Conservation (phyloP, 1,284 basidiomycete species). For the Gomphus bonarii region DNA sequence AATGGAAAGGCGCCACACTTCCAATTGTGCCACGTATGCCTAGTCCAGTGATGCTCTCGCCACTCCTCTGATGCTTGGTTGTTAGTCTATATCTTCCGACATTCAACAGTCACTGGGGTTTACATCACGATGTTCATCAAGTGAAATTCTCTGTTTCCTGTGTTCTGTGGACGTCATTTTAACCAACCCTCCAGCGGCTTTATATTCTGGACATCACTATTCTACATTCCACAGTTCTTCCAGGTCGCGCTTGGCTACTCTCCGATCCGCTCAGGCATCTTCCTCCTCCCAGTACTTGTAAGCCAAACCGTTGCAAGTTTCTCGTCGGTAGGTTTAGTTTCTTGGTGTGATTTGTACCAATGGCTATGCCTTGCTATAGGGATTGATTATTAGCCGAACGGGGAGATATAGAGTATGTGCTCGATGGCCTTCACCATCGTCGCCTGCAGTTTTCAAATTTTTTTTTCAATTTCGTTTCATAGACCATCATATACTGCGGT, state of each 20-base stretch:
- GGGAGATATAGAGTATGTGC: constrained; percentile 40
- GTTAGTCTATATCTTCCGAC: constrained; percentile 62
- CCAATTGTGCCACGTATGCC: constrained; percentile 58
- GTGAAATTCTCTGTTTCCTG: constrained; percentile 21
- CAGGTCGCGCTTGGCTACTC: constrained; percentile 61
- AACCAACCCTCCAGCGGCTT: constrained; percentile 32
- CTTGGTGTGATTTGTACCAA: neutral
- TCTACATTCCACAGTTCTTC: constrained; percentile 67
- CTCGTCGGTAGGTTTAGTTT: constrained; percentile 31
- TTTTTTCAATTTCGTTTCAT: neutral
- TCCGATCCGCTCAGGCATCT: constrained; percentile 50
- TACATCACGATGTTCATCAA: constrained; percentile 61
- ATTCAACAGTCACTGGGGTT: constrained; percentile 57
- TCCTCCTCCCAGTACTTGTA: constrained; percentile 57
- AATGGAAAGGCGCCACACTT: constrained; percentile 57
- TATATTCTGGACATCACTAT: constrained; percentile 49
- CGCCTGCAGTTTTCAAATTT: no score
- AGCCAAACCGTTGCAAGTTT: constrained; percentile 50
- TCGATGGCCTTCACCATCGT: no score
- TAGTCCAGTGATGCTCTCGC: neutral
- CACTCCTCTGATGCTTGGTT: neutral
- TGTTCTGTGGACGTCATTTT: neutral
- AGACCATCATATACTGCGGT: constrained; percentile 56
- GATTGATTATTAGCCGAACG: neutral
- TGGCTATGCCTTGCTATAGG: constrained; percentile 18